Percentiles rank a stretch among this genome's conserved stretches.
Evolutionary conservation across 768 basidiomycete genomes (phyloP).

Genomic region (Suillus hirtellus): DNA sequence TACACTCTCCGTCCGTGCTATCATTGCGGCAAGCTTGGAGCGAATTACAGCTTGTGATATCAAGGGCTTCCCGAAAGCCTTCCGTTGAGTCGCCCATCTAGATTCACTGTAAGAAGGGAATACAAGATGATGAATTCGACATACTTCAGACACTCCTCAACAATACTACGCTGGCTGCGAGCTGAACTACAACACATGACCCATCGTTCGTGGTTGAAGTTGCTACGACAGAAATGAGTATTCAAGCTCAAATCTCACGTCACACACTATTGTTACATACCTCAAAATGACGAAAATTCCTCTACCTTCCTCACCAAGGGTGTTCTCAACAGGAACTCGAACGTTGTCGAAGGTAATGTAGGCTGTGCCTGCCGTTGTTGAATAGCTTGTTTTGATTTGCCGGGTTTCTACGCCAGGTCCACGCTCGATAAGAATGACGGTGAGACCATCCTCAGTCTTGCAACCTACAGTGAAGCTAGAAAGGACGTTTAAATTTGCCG

Average conservation of each 20-base stretch:
- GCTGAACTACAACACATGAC: conserved; percentile 81
- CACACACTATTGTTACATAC: conserved; percentile 17
- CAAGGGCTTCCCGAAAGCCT: conserved; percentile 89
- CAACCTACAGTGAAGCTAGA: conserved; percentile 63
- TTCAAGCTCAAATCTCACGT: neutral
- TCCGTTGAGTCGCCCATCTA: conserved; percentile 85
- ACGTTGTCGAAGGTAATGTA: conserved; percentile 84
- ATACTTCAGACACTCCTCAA: conserved; percentile 85
- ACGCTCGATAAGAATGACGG: conserved; percentile 66
- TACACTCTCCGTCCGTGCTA: conserved; percentile 75
- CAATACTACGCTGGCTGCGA: conserved; percentile 62
- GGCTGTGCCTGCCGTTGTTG: conserved; percentile 81
- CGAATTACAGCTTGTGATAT: conserved; percentile 86
- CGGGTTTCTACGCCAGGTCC: conserved; percentile 64
- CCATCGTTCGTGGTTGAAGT: conserved; percentile 96
- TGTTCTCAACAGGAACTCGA: conserved; percentile 84
- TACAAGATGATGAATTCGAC: conserved; percentile 15
- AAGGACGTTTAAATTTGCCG: conserved; percentile 19
- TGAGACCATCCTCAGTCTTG: conserved; percentile 59
- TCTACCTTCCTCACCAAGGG: conserved; percentile 62
- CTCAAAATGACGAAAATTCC: conserved; percentile 67
- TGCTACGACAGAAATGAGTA: conserved; percentile 42
- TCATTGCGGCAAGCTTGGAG: conserved; percentile 86
- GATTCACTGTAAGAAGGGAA: neutral
- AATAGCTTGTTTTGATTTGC: conserved; percentile 83